Base-by-base conservation (phyloP, 306 rosid genomes). In the Quercus ilex region DNA sequence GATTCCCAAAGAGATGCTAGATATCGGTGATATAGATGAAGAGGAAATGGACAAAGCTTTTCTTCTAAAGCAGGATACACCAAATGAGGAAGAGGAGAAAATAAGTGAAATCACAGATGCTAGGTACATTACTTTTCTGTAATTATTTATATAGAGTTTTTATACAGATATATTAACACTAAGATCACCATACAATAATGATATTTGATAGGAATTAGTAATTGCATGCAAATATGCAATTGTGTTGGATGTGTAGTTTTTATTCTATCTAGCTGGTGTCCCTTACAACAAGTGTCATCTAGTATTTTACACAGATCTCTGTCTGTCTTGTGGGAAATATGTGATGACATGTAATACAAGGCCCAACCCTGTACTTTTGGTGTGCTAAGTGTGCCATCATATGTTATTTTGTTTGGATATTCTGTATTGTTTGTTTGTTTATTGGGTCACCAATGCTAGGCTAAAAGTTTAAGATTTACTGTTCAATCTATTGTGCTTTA, bases 11-110 rank as follows among this genome's bases (percentile, higher is more conserved):
- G 82, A 84, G 77, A 88, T 88, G 84, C 79, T 82, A 71, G 92
- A 89, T 75, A 35, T 74, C 51, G 64, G 81, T 63, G 84, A 71
- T 80, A 74, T 52, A 26, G 43, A 84, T 31, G 91, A 83, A 69
- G 90, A 89, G 75, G 81, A 89, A 56, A 77, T 60, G 25, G 78
- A 90, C 78, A 75, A 86, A 19, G 89, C 60, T 78, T 64, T 87
- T 76, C 83, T 90, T 80, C 74, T 56, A 51, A 74, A 71, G 18
- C 83, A 73, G 11, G 85, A 85, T 76, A 57, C 76, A 55, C 55
- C 76, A 43, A 81, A 80, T 76, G 88, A 80, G 69, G 83, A 67
- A 19, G 83, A 80, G 55, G 58, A 53, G 49, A 86, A 77, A 80
- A 55, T 83, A 43, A 76, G 78, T 77, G 87, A 86, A 76, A 58